phyloP scores from a whole-genome alignment of 2,329 filamentous ascomycete genomes.

The Falciphora oryzae region DNA sequence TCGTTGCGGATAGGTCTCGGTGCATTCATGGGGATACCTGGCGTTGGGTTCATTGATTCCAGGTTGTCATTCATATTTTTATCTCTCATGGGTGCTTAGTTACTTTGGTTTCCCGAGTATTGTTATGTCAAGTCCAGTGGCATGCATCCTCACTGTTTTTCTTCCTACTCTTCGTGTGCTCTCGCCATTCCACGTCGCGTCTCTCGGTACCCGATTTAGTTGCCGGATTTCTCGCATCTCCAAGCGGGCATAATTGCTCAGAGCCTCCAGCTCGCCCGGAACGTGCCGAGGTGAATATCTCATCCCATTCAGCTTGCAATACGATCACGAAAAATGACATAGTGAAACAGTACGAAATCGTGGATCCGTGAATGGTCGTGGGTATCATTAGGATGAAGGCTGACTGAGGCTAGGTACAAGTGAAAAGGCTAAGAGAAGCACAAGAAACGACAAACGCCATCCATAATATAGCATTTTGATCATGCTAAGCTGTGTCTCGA shows the following conservation, averaged over 20 bases:
- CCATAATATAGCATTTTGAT: too few species aligned
- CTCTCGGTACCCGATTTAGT: neutral
- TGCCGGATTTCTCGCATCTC: too few species aligned
- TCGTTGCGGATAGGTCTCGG: constrained; percentile 1
- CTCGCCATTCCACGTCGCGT: neutral
- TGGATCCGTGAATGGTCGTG: neutral
- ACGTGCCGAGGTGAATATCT: too few species aligned
- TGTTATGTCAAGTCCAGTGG: neutral
- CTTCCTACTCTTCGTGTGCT: neutral
- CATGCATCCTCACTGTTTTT: neutral
- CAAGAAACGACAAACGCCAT: neutral
- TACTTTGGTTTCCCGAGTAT: neutral
- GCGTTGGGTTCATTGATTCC: constrained; percentile 2
- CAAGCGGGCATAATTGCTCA: too few species aligned
- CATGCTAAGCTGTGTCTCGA: too few species aligned
- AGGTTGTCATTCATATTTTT: neutral
- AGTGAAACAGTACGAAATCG: too few species aligned
- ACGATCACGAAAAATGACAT: too few species aligned
- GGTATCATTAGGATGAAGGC: neutral
- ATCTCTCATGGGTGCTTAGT: neutral
- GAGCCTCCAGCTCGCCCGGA: too few species aligned
- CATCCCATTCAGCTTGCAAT: too few species aligned
- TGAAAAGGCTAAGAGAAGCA: neutral
- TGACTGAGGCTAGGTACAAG: neutral
- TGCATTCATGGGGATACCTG: constrained; percentile 6